Conservation (phyloP, 192 early-diverging fungal species). For the Coemansia sp. region DNA sequence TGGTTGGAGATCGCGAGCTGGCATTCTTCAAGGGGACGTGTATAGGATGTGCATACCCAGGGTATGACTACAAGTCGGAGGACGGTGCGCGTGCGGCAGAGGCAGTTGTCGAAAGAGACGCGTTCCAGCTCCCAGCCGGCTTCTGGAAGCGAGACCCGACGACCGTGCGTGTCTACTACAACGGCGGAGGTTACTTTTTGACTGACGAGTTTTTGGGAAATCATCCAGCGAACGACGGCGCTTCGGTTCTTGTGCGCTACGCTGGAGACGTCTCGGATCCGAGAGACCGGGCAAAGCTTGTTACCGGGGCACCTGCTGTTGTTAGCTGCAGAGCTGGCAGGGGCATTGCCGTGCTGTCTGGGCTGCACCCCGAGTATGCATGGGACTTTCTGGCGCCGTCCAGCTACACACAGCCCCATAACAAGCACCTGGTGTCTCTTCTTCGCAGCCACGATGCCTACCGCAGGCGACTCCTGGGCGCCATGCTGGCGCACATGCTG, state of each 20-base stretch:
- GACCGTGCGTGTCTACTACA: conserved; percentile 61
- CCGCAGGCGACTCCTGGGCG: conserved; percentile 59
- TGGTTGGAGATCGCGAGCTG: conserved; percentile 74
- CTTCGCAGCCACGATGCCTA: conserved; percentile 54
- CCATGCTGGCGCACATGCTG: conserved; percentile 58
- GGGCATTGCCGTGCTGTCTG: conserved; percentile 71
- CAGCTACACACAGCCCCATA: conserved; percentile 50
- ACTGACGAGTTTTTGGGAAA: conserved; percentile 31
- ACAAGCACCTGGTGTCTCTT: conserved; percentile 53
- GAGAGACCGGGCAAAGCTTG: conserved; percentile 20
- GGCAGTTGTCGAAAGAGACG: conserved; percentile 44
- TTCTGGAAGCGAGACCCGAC: conserved; percentile 48
- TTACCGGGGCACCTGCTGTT: conserved; percentile 57
- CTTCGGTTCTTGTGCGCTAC: conserved; percentile 43
- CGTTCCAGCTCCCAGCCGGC: conserved; percentile 20
- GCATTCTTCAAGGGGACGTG: conserved; percentile 69
- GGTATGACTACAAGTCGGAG: conserved; percentile 86
- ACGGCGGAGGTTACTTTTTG: conserved; percentile 73
- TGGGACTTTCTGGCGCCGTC: conserved; percentile 57
- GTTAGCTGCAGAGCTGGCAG: conserved; percentile 68
- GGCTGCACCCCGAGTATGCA: conserved; percentile 83
- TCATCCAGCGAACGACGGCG: conserved; percentile 17
- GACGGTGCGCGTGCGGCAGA: conserved; percentile 65
- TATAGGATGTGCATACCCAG: conserved; percentile 72
- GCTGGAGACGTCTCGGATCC: conserved; percentile 46